Evolutionary conservation across 192 early-diverging fungal species (phyloP).

Genomic region (Coemansia asiatica): DNA sequence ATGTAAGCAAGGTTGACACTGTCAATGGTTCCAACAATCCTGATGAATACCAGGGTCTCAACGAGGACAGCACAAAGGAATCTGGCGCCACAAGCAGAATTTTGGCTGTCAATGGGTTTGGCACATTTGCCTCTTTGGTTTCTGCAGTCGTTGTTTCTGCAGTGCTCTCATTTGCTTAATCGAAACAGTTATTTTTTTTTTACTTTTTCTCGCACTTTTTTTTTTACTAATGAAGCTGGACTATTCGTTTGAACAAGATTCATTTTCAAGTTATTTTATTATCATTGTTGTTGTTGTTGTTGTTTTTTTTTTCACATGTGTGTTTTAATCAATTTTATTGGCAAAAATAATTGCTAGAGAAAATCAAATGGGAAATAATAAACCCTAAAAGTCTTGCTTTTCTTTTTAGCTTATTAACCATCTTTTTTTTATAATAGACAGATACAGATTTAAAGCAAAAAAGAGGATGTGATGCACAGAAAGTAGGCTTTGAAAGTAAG

Average conservation of each 20-base stretch:
- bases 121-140: background rate
- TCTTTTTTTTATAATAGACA: background rate
- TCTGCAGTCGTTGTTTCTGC: conserved; percentile 6
- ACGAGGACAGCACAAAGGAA: background rate
- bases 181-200: background rate
- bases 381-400: background rate
- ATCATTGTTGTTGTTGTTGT: background rate
- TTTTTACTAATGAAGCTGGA: too few relatives aligned
- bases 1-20: background rate
- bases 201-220: too few relatives aligned
- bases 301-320: too few relatives aligned
- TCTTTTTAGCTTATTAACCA: background rate
- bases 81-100: background rate
- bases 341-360: background rate
- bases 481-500: background rate
- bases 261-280: conserved; percentile 3
- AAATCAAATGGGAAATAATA: background rate
- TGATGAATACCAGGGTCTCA: background rate
- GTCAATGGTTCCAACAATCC: background rate
- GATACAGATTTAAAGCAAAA: background rate
- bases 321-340: background rate
- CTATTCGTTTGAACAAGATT: too few relatives aligned
- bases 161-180: conserved; percentile 4
- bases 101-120: background rate
- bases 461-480: background rate